Evolutionary conservation across 768 basidiomycete genomes (phyloP), one percentile per base, ranked within the genome.

Genomic region (Suillus subalutaceus): DNA sequence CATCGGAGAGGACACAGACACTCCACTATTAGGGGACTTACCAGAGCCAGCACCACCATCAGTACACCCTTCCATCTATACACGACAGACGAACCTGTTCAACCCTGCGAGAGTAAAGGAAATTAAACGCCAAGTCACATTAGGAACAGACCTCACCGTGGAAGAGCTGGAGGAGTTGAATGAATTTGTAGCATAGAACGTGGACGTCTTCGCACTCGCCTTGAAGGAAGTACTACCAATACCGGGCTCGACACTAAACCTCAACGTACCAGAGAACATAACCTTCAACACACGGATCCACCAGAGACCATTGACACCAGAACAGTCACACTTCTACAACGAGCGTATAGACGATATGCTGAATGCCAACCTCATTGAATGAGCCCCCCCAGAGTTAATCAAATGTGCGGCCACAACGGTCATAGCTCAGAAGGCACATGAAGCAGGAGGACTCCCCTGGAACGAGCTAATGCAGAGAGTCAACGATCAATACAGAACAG

Each of bases 161-260:
- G 43, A 63, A 0, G 68, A 66, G 2, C 64, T 82, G 58, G 62
- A 69, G 1, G 23, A 18, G 5, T 76, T 82, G 0, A n/a, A 50
- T 0, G 65, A 57, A 0, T 63, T 82, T 1, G 37, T 83, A 0
- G 46, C 8, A 0, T 4, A 64, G 52, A 81, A 73, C 62, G 80
- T 82, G 0, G 81, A 84, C 64, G 69, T 75, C 35, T 84, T 82
- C 60, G 79, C 81, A 1, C 70, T 83, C 4, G 73, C 78, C 0
- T 65, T 84, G 10, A 73, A 74, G 30, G 80, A 85, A 63, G 82
- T 84, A 3, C 43, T 52, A 0, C 67, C 69, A 1, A 76, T 83
- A 0, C 56, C 43, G 0, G 53, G 53, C 2, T 35, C 35, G 7
- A 6, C 6, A 16, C 9, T 58, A 2, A 60, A 67, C 18, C 63